Percentiles rank a stretch among this genome's conserved stretches.
These are phyloP conservation scores for Moringa oleifera DNA, from an alignment of 345 rosid genomes.

Conservation along the genomic window DNA sequence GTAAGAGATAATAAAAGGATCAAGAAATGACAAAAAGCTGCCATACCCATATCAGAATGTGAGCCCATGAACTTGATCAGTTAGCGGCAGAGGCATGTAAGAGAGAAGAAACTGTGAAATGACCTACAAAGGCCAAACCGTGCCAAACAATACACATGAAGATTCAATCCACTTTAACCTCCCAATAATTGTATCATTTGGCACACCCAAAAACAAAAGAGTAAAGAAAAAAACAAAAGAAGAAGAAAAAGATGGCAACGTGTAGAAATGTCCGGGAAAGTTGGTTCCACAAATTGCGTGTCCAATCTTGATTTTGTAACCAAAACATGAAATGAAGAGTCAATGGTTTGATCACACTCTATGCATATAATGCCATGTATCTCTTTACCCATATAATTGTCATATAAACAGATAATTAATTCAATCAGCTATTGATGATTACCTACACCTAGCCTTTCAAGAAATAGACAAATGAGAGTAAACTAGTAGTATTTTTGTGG, in stretches of 20 bases:
- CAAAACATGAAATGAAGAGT: neutral
- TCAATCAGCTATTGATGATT: no score
- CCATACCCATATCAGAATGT: slow-evolving; percentile 6
- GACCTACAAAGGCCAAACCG: neutral
- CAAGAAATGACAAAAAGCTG: slow-evolving; percentile 6
- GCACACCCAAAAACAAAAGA: no score
- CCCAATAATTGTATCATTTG: slow-evolving; percentile 37
- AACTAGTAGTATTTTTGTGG: no score
- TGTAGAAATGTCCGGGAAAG: slow-evolving; percentile 29
- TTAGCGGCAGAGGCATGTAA: neutral
- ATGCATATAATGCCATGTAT: neutral
- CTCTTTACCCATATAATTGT: no score
- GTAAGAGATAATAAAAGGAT: no score
- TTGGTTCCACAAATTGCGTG: slow-evolving; percentile 49
- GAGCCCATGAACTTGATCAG: neutral
- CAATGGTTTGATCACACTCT: neutral
- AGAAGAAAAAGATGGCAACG: slow-evolving; percentile 16
- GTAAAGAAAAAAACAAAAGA: neutral
- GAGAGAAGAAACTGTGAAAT: neutral
- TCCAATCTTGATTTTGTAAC: slow-evolving; percentile 1
- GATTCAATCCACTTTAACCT: slow-evolving; percentile 13
- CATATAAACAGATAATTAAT: no score
- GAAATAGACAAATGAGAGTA: no score
- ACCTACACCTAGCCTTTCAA: no score
- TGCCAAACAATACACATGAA: neutral